A percentile compares a stretch with the other conserved stretches of the same genome.
These are phyloP conservation scores for Pseudopediastrum boryanum DNA, from an alignment of 139 green algal genomes.

Conservation along the genomic window DNA sequence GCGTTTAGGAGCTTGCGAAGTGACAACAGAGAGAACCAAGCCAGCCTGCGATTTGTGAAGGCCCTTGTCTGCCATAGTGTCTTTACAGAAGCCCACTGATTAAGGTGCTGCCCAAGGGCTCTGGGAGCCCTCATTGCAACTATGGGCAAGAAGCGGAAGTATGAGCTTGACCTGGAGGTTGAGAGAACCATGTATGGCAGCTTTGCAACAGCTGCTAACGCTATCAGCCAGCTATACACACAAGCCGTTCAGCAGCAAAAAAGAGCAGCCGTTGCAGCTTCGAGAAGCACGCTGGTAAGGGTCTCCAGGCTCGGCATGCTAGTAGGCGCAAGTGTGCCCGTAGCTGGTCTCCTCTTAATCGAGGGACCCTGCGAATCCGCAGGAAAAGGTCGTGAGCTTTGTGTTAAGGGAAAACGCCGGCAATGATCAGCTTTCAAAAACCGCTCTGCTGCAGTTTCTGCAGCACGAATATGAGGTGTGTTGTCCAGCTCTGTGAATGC, in stretches of 20 bases:
- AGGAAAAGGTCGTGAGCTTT: constrained; percentile 66
- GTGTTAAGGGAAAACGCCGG: constrained; percentile 58
- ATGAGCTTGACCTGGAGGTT: constrained; percentile 54
- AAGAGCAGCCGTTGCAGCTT: constrained; percentile 50
- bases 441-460: constrained; percentile 64
- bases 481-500: neutral
- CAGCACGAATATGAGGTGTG: constrained; percentile 77
- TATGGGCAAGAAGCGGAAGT: constrained; percentile 65
- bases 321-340: neutral
- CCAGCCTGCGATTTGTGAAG: no score
- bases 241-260: constrained; percentile 61
- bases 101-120: no score
- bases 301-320: neutral
- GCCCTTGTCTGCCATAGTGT: no score
- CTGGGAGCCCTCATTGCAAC: no score
- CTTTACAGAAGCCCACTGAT: no score
- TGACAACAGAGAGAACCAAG: no score
- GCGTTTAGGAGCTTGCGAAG: no score
- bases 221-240: constrained; percentile 68
- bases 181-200: constrained; percentile 58
- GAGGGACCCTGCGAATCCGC: neutral
- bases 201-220: constrained; percentile 75
- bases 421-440: constrained; percentile 55
- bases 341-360: neutral
- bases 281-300: constrained; percentile 63